Evolutionary conservation across 257 asterid species (phyloP).

Genomic region (Handroanthus guayacan): DNA sequence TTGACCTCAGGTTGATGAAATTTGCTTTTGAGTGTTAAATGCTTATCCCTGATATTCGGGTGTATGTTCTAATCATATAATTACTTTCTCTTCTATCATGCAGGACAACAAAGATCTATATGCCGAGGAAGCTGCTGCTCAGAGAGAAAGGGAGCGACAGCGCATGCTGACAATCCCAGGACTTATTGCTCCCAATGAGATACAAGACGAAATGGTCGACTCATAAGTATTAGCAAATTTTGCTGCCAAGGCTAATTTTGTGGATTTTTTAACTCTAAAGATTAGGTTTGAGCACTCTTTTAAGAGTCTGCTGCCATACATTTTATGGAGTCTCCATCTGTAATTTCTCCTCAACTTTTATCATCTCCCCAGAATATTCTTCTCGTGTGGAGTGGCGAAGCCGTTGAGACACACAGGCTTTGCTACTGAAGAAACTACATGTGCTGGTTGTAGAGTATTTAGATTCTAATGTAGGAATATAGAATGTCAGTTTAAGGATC

Average conservation of each 20-base stretch:
- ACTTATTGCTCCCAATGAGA: slow-evolving; percentile 88
- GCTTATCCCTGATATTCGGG: background rate
- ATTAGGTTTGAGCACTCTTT: slow-evolving; percentile 39
- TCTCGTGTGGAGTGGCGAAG: slow-evolving; percentile 46
- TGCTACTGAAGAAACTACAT: slow-evolving; percentile 43
- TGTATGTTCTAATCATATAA: too few relatives aligned
- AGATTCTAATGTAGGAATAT: slow-evolving; percentile 61
- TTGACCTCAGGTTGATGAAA: background rate
- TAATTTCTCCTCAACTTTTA: slow-evolving; percentile 37
- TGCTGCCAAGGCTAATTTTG: slow-evolving; percentile 40
- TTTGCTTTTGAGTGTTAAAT: too few relatives aligned
- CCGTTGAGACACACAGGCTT: slow-evolving; percentile 40
- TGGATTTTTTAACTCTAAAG: slow-evolving; percentile 29
- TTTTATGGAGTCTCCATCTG: slow-evolving; percentile 35
- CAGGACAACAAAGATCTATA: slow-evolving; percentile 97
- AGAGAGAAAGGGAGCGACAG: slow-evolving; percentile 81
- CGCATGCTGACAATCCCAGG: slow-evolving; percentile 93
- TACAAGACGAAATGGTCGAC: slow-evolving; percentile 92
- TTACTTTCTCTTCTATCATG: slow-evolving; percentile 10
- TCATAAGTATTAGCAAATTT: slow-evolving; percentile 47
- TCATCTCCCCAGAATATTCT: slow-evolving; percentile 29
- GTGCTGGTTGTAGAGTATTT: slow-evolving; percentile 59
- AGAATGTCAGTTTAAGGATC: slow-evolving; percentile 39
- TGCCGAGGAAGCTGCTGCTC: slow-evolving; percentile 95
- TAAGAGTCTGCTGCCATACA: slow-evolving; percentile 27